A percentile compares a stretch with the other conserved stretches of the same genome.
phyloP scores from a whole-genome alignment of 345 rosid genomes.

The Hypericum perforatum region DNA sequence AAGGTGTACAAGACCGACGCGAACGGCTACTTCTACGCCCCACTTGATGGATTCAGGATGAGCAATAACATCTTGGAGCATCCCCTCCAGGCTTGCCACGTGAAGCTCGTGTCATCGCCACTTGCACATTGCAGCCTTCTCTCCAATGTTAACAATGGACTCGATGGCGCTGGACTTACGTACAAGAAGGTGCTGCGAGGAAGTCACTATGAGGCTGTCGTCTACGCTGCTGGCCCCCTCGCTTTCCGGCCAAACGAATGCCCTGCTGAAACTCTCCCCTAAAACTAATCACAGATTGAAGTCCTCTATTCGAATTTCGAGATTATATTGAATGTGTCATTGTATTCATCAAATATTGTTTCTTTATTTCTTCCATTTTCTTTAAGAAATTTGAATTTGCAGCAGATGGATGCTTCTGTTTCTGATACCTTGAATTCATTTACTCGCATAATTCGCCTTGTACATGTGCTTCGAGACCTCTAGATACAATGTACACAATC shows the following conservation, averaged over 20 bases:
- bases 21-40: conserved; percentile 63
- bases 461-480: no score
- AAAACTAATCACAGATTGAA: neutral
- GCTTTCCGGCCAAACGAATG: conserved; percentile 75
- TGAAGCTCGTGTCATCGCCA: conserved; percentile 66
- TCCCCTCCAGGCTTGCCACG: conserved; percentile 72
- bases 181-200: conserved; percentile 42
- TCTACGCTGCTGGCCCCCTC: conserved; percentile 76
- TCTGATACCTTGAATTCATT: no score
- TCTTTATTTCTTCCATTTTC: neutral
- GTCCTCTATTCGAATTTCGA: neutral
- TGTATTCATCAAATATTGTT: no score
- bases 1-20: conserved; percentile 46
- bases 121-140: conserved; percentile 50
- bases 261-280: conserved; percentile 29
- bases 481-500: no score
- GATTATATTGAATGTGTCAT: neutral
- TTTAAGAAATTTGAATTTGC: conserved; percentile 15
- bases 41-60: conserved; percentile 48
- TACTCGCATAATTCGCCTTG: no score
- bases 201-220: conserved; percentile 34
- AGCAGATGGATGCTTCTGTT: conserved; percentile 10
- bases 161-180: conserved; percentile 49
- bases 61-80: conserved; percentile 46
- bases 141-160: conserved; percentile 63